Conservation (phyloP, 169 alveolate species). For the Plasmodium coatneyi region DNA sequence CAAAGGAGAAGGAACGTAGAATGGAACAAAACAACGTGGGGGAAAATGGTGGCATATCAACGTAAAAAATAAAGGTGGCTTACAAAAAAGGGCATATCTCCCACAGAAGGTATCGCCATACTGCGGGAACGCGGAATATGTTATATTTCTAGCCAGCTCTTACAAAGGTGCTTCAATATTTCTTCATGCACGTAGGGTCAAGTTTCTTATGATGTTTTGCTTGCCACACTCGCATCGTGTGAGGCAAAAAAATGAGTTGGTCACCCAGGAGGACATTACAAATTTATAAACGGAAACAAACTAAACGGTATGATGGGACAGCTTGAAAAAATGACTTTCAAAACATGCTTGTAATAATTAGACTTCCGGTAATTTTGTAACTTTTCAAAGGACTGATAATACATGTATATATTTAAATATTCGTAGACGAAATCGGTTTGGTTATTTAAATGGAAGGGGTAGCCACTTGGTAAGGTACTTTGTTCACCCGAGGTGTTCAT, state of each 20-base stretch:
- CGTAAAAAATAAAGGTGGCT: background rate
- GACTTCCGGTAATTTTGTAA: conserved; percentile 39
- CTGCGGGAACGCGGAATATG: background rate
- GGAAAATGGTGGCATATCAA: background rate
- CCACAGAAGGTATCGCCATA: background rate
- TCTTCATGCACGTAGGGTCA: background rate
- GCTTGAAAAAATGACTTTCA: conserved; percentile 40
- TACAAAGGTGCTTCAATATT: background rate
- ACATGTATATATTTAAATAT: conserved; percentile 72
- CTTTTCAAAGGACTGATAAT: conserved; percentile 34
- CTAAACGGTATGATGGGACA: conserved; percentile 59
- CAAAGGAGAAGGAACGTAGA: background rate
- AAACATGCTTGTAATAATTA: conserved; percentile 44
- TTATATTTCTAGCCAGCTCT: background rate
- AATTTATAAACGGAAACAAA: conserved; percentile 62
- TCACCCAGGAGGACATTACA: background rate
- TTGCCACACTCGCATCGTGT: background rate
- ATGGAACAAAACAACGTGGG: background rate
- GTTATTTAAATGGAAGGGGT: conserved; percentile 36
- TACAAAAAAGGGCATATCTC: background rate
- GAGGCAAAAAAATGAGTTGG: background rate
- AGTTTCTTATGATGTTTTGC: background rate
- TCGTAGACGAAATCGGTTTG: conserved; percentile 68
- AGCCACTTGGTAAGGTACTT: background rate
- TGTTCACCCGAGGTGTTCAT: background rate